phyloP scores from a whole-genome alignment of 208 protist species.

The Wallacemonas rigidus region DNA sequence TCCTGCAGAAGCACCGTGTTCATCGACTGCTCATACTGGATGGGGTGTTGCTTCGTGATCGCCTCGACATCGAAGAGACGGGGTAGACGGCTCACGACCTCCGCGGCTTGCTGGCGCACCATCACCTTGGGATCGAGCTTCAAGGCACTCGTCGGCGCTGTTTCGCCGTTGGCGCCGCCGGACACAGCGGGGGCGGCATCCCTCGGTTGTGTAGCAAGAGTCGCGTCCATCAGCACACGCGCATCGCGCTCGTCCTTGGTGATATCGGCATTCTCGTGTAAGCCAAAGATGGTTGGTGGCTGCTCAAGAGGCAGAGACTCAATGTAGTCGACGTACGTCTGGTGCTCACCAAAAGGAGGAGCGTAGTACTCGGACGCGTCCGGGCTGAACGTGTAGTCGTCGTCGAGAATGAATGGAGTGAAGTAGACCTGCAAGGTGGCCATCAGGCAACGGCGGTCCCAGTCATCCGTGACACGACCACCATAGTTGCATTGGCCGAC shows the following conservation, averaged over 20 bases:
- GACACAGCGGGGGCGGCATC: conserved; percentile 32
- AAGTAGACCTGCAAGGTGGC: conserved; percentile 88
- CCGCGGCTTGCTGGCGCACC: conserved; percentile 83
- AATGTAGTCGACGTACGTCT: conserved; percentile 89
- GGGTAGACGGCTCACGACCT: conserved; percentile 90
- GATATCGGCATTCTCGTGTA: conserved; percentile 96
- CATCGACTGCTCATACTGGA: conserved; percentile 94
- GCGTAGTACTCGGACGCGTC: conserved; percentile 86
- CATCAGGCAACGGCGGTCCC: conserved; percentile 92
- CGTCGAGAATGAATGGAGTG: conserved; percentile 84
- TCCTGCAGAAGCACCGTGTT: conserved; percentile 96
- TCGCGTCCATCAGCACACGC: conserved; percentile 79
- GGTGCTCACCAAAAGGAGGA: conserved; percentile 80
- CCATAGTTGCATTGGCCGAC: conserved; percentile 94
- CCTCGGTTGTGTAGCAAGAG: conserved; percentile 88
- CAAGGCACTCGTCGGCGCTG: conserved; percentile 15
- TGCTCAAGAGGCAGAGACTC: conserved; percentile 79
- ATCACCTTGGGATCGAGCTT: conserved; percentile 83
- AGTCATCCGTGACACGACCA: conserved; percentile 94
- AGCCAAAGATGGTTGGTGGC: conserved; percentile 90
- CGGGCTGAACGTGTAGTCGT: conserved; percentile 90
- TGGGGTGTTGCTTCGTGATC: conserved; percentile 83
- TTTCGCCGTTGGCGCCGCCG: background rate
- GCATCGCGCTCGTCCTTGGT: conserved; percentile 94
- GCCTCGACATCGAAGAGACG: conserved; percentile 91